Conservation (phyloP, 106 monocot species). For the Narthecium ossifragum region DNA sequence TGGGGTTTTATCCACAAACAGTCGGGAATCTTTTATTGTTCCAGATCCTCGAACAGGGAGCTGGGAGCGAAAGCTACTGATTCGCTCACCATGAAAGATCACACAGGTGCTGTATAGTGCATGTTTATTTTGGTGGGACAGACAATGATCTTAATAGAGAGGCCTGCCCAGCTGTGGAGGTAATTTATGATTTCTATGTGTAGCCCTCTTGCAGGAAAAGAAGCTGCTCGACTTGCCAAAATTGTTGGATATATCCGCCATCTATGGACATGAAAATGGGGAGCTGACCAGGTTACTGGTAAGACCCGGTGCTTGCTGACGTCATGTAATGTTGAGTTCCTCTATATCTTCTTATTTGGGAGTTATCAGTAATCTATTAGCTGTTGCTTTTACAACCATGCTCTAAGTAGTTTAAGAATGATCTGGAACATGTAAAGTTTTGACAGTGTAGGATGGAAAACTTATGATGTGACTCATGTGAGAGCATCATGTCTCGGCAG, state of each 20-base stretch:
- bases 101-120: conserved; percentile 30
- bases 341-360: no score
- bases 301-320: no score
- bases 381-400: no score
- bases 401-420: no score
- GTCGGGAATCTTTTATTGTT: background rate
- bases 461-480: no score
- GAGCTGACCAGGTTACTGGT: conserved; percentile 49
- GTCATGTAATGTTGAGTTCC: no score
- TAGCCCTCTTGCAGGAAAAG: conserved; percentile 78
- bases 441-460: no score
- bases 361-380: no score
- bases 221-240: conserved; percentile 59
- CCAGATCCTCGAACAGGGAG: conserved; percentile 64
- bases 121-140: background rate
- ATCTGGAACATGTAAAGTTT: no score
- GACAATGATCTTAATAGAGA: background rate
- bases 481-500: no score
- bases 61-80: conserved; percentile 35
- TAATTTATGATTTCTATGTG: conserved; percentile 17
- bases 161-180: background rate
- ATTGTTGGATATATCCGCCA: conserved; percentile 78
- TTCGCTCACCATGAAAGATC: conserved; percentile 55
- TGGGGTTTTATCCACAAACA: no score
- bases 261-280: conserved; percentile 62